Evolutionary conservation across 768 basidiomycete species (phyloP), one percentile per base, ranked within the genome.

Genomic region (Ramaria rubella): DNA sequence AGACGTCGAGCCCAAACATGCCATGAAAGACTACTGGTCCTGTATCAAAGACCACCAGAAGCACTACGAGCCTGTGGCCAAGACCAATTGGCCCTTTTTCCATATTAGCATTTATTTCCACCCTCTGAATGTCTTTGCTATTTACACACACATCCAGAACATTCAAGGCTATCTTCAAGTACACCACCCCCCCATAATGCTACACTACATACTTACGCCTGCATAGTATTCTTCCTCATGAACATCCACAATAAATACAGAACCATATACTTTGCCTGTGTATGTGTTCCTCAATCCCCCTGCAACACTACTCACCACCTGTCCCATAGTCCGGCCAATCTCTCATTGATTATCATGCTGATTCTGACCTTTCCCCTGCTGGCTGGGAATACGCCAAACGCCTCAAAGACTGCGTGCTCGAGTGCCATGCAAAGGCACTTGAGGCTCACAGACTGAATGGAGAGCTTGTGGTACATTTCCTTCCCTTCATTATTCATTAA

Each of bases 141-240:
- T n/a, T n/a, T n/a, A n/a, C n/a, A n/a, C n/a, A n/a, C n/a, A n/a
- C n/a, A n/a, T 26, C 8, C 30, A 87, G 90, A 80, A 89, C 52
- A 87, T 94, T 62, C 83, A 87, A 69, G 93, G 93, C 55, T 95
- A 95, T 64, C 75, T 95, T 2, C 90, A 92, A 71, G 87, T 87
- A 58, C 33, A 73, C 60, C 19, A 14, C 3, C 6, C 26, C 53
- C 27, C 34, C n/a, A 12, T 24, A 30, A 23, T 27, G n/a, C n/a
- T 31, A 19, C 26, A 49, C 19, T 44, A 58, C 9, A n/a, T 6
- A 62, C 51, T 48, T 40, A 50, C 50, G 14, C 29, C 30, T 29
- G 95, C 58, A 94, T 97, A 58, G 90, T 98, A 24, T 99, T 98
- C 78, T 98, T 96, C 78, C 77, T 99, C 44, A 98, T 98, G 96